phyloP scores from a whole-genome alignment of 805 yeast genomes.

The Suhomyces faveliae region DNA sequence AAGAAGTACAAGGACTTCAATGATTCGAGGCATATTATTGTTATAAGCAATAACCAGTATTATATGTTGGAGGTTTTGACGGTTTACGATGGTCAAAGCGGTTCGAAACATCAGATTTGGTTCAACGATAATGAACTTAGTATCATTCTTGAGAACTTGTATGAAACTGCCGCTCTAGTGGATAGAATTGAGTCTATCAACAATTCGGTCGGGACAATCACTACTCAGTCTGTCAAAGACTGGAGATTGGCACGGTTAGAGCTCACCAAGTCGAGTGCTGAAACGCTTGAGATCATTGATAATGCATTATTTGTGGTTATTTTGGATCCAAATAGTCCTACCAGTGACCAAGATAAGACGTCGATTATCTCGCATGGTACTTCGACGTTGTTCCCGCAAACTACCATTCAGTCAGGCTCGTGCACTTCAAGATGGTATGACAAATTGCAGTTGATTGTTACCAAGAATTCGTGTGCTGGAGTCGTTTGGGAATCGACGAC shows the following conservation, averaged over 20 bases:
- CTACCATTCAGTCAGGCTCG: slow-evolving; percentile 53
- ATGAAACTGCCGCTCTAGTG: slow-evolving; percentile 33
- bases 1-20: slow-evolving; percentile 27
- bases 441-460: slow-evolving; percentile 53
- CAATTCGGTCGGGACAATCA: slow-evolving; percentile 52
- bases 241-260: slow-evolving; percentile 50
- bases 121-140: slow-evolving; percentile 53
- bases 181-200: slow-evolving; percentile 40
- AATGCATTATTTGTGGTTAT: slow-evolving; percentile 52
- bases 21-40: slow-evolving; percentile 49
- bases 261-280: slow-evolving; percentile 38
- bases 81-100: slow-evolving; percentile 12
- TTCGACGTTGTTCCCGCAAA: slow-evolving; percentile 37
- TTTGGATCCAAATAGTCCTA: slow-evolving; percentile 47
- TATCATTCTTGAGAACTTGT: slow-evolving; percentile 41
- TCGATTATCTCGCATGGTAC: slow-evolving; percentile 53
- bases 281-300: slow-evolving; percentile 41
- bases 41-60: slow-evolving; percentile 50
- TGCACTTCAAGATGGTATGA: slow-evolving; percentile 63
- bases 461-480: slow-evolving; percentile 57
- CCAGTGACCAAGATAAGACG: slow-evolving; percentile 48
- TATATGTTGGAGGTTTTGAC: slow-evolving; percentile 51
- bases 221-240: slow-evolving; percentile 49
- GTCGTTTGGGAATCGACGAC: slow-evolving; percentile 58
- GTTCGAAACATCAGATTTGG: slow-evolving; percentile 43